Base-by-base conservation (phyloP, 768 basidiomycete genomes). In the Podaxis mareebaensis region DNA sequence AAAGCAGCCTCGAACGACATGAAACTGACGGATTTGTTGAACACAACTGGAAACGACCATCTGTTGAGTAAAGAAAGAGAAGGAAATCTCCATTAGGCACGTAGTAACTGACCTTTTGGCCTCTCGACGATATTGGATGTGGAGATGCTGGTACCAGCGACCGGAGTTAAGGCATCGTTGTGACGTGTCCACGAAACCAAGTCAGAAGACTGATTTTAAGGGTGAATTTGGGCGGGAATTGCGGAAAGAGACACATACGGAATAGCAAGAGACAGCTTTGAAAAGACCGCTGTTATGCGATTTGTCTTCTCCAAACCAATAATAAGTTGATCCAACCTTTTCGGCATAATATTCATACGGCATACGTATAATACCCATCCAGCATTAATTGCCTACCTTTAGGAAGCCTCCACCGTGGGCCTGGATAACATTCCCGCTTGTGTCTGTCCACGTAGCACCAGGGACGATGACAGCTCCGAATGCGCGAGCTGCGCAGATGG, bases 291-390 rank as follows among this genome's bases (percentile, higher is more conserved):
- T 83, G 67, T 87, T 85, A 66, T 77, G 76, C 4, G 81, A 71
- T 68, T 88, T 88, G 75, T 88, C 86, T 73, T 87, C 86, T 11
- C 86, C 86, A 60, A 80, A 78, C 86, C 85, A 87, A 68, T 87
- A 86, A 70, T 76, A 86, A 1, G 81, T 83, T 11, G 80, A 79
- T 26, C 77, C 82, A 62, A 85, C 83, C 83, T 85, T 57, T 42
- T 15, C 36, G 39, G 15, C 24, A 36, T 54, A 12, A 2, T 11
- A 46, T 10, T 33, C 15, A 17, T 46, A 3, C 8, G 22, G n/a
- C 30, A 36, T 52, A 7, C 51, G 8, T 38, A 8, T 53, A 53
- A 53, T 20, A 8, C 4, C 44, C 11, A 20, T 48, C 6, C 38
- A 15, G 40, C 13, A 10, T 33, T 33, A 17, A 11, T 3, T 13